Percentiles rank a stretch among this genome's conserved stretches.
Evolutionary conservation across 2,329 filamentous ascomycete genomes (phyloP).

Genomic region (Penicillium sp.): DNA sequence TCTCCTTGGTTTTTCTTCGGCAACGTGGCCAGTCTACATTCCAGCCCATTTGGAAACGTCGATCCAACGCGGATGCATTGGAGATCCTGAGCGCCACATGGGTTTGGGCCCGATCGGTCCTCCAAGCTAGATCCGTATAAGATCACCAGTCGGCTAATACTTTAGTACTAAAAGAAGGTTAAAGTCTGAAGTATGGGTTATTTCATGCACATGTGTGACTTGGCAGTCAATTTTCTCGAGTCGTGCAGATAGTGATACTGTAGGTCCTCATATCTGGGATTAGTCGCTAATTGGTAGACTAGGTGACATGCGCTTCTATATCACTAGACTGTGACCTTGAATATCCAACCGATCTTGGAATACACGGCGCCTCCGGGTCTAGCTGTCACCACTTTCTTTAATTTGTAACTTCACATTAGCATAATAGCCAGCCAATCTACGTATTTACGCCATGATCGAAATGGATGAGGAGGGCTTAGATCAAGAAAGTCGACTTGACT

Average conservation of each 20-base stretch:
- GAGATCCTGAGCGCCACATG: slow-evolving; percentile 5
- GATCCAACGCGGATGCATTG: slow-evolving; percentile 2
- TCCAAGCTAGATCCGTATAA: background rate
- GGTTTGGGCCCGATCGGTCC: background rate
- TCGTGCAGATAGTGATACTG: background rate
- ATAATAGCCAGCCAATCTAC: too few relatives aligned
- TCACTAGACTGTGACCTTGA: background rate
- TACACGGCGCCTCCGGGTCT: background rate
- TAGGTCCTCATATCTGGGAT: background rate
- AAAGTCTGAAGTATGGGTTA: background rate
- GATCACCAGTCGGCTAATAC: background rate
- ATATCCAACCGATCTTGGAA: background rate
- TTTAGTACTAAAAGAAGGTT: background rate
- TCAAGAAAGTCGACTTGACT: too few relatives aligned
- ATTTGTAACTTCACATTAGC: too few relatives aligned
- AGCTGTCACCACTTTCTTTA: background rate
- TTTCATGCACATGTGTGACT: background rate
- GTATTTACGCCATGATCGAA: too few relatives aligned
- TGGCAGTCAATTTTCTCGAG: background rate
- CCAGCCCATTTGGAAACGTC: background rate
- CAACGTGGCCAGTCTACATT: background rate
- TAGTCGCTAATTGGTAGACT: background rate
- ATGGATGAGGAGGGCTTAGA: too few relatives aligned
- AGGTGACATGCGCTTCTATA: background rate
- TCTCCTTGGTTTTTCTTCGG: background rate